These are phyloP conservation scores for Posidonia australis DNA, from an alignment of 106 monocot species.

Conservation along the genomic window DNA sequence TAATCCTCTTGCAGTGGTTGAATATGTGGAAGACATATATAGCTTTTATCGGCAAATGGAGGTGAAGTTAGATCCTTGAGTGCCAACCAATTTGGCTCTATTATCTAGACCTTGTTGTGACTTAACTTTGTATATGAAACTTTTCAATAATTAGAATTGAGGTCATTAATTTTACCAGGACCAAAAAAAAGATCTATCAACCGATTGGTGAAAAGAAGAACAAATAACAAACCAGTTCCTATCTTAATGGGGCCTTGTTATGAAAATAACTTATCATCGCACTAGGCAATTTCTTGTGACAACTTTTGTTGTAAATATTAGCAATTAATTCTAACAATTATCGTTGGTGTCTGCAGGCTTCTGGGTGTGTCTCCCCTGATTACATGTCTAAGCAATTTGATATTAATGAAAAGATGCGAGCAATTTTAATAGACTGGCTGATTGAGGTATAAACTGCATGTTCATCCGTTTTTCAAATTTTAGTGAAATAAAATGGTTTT, in stretches of 20 bases:
- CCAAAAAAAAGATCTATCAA: too few relatives aligned
- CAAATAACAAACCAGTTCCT: too few relatives aligned
- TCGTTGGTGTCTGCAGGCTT: conserved; percentile 25
- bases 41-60: conserved; percentile 46
- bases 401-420: conserved; percentile 85
- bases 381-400: conserved; percentile 85
- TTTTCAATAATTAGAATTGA: too few relatives aligned
- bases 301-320: not conserved
- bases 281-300: not conserved
- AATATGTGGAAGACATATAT: conserved; percentile 66
- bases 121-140: too few relatives aligned
- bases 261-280: too few relatives aligned
- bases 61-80: conserved; percentile 17
- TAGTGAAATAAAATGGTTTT: not conserved
- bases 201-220: too few relatives aligned
- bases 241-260: too few relatives aligned
- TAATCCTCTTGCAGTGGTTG: conserved; percentile 58
- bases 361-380: conserved; percentile 42
- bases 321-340: too few relatives aligned
- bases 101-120: too few relatives aligned
- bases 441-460: conserved; percentile 56
- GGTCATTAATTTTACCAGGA: too few relatives aligned
- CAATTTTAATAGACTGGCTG: conserved; percentile 89
- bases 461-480: too few relatives aligned
- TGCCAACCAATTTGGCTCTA: too few relatives aligned